phyloP scores from a whole-genome alignment of 495 filamentous ascomycete genomes.

The Pseudomonodictys pantanalensis region DNA sequence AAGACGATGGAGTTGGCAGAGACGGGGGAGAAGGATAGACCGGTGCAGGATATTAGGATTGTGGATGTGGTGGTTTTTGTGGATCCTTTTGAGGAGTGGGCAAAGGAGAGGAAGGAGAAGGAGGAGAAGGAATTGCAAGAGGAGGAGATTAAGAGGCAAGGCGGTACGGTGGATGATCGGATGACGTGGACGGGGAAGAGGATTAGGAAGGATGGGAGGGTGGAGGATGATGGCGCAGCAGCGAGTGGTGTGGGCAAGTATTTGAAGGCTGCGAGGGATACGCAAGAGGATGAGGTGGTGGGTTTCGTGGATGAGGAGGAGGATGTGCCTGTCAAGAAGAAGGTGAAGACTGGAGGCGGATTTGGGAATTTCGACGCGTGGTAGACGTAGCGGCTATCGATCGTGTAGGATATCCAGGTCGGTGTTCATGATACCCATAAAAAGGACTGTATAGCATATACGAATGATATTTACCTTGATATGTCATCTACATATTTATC shows the following conservation, averaged over 20 bases:
- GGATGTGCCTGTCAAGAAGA: slow-evolving; percentile 74
- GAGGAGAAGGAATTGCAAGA: slow-evolving; percentile 40
- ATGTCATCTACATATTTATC: too few relatives aligned
- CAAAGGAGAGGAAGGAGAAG: slow-evolving; percentile 57
- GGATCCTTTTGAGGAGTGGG: slow-evolving; percentile 93
- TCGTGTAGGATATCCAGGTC: too few relatives aligned
- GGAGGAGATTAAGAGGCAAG: slow-evolving; percentile 44
- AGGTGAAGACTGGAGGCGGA: slow-evolving; percentile 71
- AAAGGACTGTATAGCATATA: too few relatives aligned
- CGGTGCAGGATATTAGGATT: slow-evolving; percentile 72
- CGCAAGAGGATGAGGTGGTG: slow-evolving; percentile 54
- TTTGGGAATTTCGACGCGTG: slow-evolving; percentile 93
- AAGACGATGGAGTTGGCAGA: slow-evolving; percentile 68
- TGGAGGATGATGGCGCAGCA: slow-evolving; percentile 46
- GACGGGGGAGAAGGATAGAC: slow-evolving; percentile 64
- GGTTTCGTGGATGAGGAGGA: slow-evolving; percentile 52
- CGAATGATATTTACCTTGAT: too few relatives aligned
- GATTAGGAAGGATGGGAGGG: slow-evolving; percentile 46
- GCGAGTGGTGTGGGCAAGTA: slow-evolving; percentile 76
- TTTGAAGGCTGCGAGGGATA: slow-evolving; percentile 55
- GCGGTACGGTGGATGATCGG: slow-evolving; percentile 72
- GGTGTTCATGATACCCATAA: neutral
- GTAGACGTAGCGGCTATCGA: too few relatives aligned
- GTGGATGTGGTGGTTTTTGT: slow-evolving; percentile 82
- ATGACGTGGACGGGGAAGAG: slow-evolving; percentile 89